Conservation (phyloP, 352 stramenopile genomes). For the Globisporangium paroecandrum region DNA sequence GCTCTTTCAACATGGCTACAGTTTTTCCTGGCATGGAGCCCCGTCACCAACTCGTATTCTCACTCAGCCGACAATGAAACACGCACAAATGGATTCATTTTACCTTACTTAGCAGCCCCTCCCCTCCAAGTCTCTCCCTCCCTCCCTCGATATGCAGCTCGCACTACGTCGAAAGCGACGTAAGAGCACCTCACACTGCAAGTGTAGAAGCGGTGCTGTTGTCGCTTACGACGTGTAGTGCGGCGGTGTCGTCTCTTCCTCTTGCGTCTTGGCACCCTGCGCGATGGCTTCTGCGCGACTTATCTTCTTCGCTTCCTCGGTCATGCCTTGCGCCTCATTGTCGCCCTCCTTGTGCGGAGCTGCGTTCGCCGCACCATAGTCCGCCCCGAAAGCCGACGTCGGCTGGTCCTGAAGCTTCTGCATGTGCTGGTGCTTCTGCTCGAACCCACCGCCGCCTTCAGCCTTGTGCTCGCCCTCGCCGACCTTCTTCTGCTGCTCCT, state of each 20-base stretch:
- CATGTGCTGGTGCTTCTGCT: constrained; percentile 13
- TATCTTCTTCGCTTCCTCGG: constrained; percentile 26
- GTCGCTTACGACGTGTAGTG: constrained; percentile 18
- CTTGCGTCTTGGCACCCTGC: constrained; percentile 52
- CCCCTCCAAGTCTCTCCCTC: no score
- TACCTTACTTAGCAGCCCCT: background rate
- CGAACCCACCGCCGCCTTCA: background rate
- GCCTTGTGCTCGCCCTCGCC: constrained; percentile 19
- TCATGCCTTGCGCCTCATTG: constrained; percentile 28
- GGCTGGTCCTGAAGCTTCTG: constrained; percentile 15
- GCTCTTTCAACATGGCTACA: no score
- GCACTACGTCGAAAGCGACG: no score
- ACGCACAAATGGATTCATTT: no score
- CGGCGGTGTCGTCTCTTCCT: constrained; percentile 64
- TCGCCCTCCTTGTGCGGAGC: constrained; percentile 37
- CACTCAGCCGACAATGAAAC: no score
- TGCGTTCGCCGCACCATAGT: constrained; percentile 27
- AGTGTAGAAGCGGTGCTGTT: background rate
- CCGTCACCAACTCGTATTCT: no score
- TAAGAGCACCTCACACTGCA: background rate
- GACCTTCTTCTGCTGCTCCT: background rate
- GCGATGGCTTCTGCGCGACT: constrained; percentile 56
- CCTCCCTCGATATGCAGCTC: background rate
- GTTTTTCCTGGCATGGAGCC: no score
- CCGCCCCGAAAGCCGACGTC: constrained; percentile 10